Conservation (phyloP, 208 protist genomes). For the Wallacemonas sp. region DNA sequence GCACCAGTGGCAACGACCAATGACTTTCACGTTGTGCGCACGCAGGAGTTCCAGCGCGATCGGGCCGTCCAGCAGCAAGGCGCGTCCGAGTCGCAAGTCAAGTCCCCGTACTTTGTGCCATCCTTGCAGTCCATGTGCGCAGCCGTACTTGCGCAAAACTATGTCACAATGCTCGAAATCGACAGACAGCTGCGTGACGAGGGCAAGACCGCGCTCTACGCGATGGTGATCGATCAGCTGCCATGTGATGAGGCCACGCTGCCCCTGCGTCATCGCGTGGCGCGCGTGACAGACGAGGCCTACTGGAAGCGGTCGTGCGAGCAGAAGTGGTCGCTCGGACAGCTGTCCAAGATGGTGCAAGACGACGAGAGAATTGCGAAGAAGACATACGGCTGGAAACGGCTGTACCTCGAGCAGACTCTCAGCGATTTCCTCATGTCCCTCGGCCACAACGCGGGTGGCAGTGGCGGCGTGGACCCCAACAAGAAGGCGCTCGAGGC, state of each 20-base stretch:
- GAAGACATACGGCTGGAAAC: slow-evolving; percentile 78
- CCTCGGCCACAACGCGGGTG: slow-evolving; percentile 23
- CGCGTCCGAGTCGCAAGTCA: slow-evolving; percentile 27
- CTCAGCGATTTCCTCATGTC: slow-evolving; percentile 74
- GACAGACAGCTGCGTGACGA: slow-evolving; percentile 53
- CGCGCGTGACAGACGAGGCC: slow-evolving; percentile 38
- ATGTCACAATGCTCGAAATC: slow-evolving; percentile 48
- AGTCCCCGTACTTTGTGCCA: slow-evolving; percentile 76
- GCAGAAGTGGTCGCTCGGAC: slow-evolving; percentile 62
- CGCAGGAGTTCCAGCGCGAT: slow-evolving; percentile 45
- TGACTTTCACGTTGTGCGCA: slow-evolving; percentile 69
- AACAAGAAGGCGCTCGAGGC: slow-evolving; percentile 11
- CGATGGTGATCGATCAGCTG: slow-evolving; percentile 65
- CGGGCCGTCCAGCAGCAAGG: slow-evolving; percentile 20
- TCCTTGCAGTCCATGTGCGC: slow-evolving; percentile 74
- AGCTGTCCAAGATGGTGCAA: slow-evolving; percentile 56
- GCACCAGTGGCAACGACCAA: slow-evolving; percentile 25
- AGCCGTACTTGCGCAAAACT: slow-evolving; percentile 69
- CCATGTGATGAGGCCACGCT: slow-evolving; percentile 29
- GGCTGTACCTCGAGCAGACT: slow-evolving; percentile 78
- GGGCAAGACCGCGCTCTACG: slow-evolving; percentile 50
- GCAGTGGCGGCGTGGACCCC: slow-evolving; percentile 9
- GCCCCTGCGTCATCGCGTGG: slow-evolving; percentile 9
- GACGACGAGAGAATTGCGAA: slow-evolving; percentile 29
- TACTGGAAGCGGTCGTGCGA: slow-evolving; percentile 30